Percentiles rank a stretch among this genome's conserved stretches.
Evolutionary conservation across 805 yeast genomes (phyloP).

Genomic region (Yamadazyma olivae): DNA sequence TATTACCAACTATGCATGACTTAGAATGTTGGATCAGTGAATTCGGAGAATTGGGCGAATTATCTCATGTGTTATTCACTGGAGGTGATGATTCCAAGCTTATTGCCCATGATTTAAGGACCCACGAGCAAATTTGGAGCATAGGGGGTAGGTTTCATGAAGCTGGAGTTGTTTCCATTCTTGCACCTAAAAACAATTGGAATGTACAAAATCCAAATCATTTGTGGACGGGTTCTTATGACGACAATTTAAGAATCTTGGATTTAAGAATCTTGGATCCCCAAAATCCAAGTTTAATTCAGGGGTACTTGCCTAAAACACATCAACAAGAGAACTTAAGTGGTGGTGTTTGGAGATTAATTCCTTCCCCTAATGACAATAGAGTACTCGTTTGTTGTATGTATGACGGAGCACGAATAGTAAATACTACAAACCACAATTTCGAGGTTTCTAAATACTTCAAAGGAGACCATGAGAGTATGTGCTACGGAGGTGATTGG

Average conservation of each 20-base stretch:
- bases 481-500: conserved; percentile 98
- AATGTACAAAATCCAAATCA: conserved; percentile 38
- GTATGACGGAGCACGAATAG: conserved; percentile 89
- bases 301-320: conserved; percentile 52
- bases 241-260: conserved; percentile 66
- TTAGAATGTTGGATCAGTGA: conserved; percentile 89
- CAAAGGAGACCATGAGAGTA: conserved; percentile 77
- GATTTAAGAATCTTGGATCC: conserved; percentile 60
- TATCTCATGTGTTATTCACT: conserved; percentile 60
- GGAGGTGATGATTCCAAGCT: conserved; percentile 90
- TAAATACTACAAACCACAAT: conserved; percentile 26
- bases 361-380: conserved; percentile 52
- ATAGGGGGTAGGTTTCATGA: conserved; percentile 59
- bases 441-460: conserved; percentile 40
- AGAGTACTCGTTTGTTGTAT: conserved; percentile 80
- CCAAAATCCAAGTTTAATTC: conserved; percentile 30
- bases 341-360: conserved; percentile 95
- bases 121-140: conserved; percentile 37
- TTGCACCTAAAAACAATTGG: conserved; percentile 47
- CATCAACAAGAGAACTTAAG: conserved; percentile 53
- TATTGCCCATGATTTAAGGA: conserved; percentile 65
- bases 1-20: conserved; percentile 48
- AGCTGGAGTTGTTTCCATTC: conserved; percentile 88
- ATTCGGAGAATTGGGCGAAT: conserved; percentile 55
- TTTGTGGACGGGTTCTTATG: conserved; percentile 89